Evolutionary conservation across 75 land plant genomes (phyloP).

Genomic region (Ceratopteris richardii): DNA sequence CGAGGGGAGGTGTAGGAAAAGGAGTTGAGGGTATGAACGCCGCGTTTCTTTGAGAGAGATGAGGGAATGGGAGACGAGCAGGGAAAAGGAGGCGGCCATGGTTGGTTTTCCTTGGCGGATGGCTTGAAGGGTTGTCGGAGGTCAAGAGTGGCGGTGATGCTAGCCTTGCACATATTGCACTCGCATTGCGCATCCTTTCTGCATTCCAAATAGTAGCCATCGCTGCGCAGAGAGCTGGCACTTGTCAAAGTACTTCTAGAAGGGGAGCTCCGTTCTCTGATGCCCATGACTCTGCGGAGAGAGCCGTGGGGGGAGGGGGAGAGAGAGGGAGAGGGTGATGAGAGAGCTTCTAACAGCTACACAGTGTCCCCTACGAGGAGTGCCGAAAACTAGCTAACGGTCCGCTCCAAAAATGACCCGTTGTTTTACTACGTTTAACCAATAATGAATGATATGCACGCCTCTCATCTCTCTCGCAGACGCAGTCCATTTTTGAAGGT

Average conservation of each 20-base stretch:
- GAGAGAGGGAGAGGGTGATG: not conserved
- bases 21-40: constrained; percentile 14
- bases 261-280: not conserved
- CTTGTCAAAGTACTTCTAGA: not conserved
- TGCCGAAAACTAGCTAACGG: no score
- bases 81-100: constrained; percentile 10
- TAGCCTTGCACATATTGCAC: constrained; percentile 54
- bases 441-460: no score
- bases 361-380: no score
- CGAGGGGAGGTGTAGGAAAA: not conserved
- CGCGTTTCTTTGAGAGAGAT: not conserved
- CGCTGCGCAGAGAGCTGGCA: not conserved
- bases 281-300: not conserved
- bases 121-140: constrained; percentile 26
- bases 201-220: constrained; percentile 26
- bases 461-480: no score
- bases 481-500: no score
- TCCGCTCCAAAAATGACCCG: no score
- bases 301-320: not conserved
- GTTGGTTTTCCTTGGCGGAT: not conserved
- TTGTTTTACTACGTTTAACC: no score
- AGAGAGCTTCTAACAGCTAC: no score
- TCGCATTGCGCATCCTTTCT: constrained; percentile 55
- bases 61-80: constrained; percentile 8
- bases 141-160: constrained; percentile 58